phyloP scores from a whole-genome alignment of 495 filamentous ascomycete species.

The Aspergillus coremiiformis region DNA sequence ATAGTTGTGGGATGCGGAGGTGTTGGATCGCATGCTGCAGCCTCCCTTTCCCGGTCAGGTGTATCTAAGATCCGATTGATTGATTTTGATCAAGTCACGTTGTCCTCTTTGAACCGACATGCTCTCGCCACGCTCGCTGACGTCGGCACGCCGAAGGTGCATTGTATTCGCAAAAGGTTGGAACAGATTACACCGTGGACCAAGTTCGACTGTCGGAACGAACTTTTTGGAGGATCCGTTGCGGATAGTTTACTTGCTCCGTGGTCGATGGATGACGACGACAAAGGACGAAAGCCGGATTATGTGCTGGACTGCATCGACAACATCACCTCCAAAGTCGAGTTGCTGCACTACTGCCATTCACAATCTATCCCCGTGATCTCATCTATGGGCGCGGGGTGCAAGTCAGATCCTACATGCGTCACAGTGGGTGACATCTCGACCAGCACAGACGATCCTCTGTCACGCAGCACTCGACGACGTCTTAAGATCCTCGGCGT shows the following conservation, averaged over 20 bases:
- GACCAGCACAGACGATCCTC: constrained; percentile 76
- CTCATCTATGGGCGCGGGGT: constrained; percentile 94
- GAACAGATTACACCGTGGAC: constrained; percentile 88
- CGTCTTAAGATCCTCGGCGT: constrained; percentile 73
- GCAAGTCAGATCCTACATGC: constrained; percentile 93
- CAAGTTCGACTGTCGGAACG: constrained; percentile 76
- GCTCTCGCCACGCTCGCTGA: constrained; percentile 90
- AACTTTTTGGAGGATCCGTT: constrained; percentile 65
- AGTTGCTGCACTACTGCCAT: constrained; percentile 80
- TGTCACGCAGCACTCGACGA: constrained; percentile 77
- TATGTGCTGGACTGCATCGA: constrained; percentile 97
- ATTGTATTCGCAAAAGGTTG: constrained; percentile 67
- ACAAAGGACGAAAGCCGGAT: constrained; percentile 60
- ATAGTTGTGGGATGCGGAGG: constrained; percentile 90
- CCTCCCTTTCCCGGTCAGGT: constrained; percentile 82
- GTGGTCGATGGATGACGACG: constrained; percentile 43
- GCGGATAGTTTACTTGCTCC: constrained; percentile 57
- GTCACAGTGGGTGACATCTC: constrained; percentile 91
- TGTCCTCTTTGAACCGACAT: constrained; percentile 89
- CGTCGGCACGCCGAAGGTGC: constrained; percentile 91
- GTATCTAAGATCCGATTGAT: constrained; percentile 81
- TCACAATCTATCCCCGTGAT: constrained; percentile 69
- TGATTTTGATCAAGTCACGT: constrained; percentile 96
- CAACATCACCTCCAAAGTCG: constrained; percentile 95
- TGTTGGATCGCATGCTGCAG: constrained; percentile 85